Conservation (phyloP, 352 stramenopile genomes). For the Pythium monospermum region DNA sequence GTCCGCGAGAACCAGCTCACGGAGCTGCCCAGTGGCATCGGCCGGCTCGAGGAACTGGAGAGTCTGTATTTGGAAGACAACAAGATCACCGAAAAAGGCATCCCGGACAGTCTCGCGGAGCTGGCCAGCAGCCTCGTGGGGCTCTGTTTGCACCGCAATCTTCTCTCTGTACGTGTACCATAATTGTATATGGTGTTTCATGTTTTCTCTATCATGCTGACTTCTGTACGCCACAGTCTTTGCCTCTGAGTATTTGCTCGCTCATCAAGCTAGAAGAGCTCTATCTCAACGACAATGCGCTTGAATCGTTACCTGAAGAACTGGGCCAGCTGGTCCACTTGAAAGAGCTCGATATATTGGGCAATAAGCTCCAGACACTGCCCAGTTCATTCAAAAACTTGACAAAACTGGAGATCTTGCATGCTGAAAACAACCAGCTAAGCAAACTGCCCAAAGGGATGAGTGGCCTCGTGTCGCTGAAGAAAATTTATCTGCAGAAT, state of each 20-base stretch:
- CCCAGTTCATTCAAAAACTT: conserved; percentile 67
- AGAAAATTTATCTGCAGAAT: conserved; percentile 83
- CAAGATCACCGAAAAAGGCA: conserved; percentile 47
- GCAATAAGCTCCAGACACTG: conserved; percentile 61
- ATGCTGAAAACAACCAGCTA: conserved; percentile 73
- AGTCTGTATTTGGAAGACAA: conserved; percentile 87
- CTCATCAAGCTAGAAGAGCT: conserved; percentile 75
- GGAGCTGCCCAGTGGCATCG: conserved; percentile 42
- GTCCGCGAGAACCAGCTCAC: conserved; percentile 72
- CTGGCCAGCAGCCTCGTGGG: conserved; percentile 46
- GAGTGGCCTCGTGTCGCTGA: conserved; percentile 51
- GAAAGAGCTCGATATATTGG: conserved; percentile 66
- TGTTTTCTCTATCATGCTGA: too few relatives aligned
- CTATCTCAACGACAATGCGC: conserved; percentile 75
- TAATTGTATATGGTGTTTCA: not conserved
- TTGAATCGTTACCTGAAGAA: conserved; percentile 64
- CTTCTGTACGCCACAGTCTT: conserved; percentile 35
- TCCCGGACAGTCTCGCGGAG: conserved; percentile 45
- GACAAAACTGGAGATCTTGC: conserved; percentile 70
- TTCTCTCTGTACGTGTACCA: conserved; percentile 40
- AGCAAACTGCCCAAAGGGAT: conserved; percentile 75
- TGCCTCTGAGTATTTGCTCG: conserved; percentile 60
- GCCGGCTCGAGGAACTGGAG: conserved; percentile 58
- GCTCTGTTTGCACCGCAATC: conserved; percentile 79
- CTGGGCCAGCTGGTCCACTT: conserved; percentile 72